Conservation (phyloP, 1,284 basidiomycete genomes). For the Takashimella tepidaria region DNA sequence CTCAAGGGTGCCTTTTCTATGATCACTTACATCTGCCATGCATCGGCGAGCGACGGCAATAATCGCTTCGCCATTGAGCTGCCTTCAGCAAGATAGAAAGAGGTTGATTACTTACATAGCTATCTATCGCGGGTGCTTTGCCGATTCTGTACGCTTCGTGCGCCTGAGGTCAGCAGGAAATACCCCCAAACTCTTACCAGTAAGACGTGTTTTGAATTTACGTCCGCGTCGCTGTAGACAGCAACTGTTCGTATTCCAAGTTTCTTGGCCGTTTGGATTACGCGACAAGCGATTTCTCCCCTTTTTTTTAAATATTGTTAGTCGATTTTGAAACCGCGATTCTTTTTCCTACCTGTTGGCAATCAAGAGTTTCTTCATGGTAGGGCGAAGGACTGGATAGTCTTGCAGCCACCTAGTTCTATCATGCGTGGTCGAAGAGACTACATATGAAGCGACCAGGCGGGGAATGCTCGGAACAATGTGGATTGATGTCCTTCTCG, state of each 20-base stretch:
- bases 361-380: not conserved
- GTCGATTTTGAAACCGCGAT: not conserved
- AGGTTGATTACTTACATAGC: constrained; percentile 62
- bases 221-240: constrained; percentile 84
- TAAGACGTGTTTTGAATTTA: constrained; percentile 68
- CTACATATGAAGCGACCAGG: not conserved
- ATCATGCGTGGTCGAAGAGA: not conserved
- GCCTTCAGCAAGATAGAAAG: not conserved
- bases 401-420: not conserved
- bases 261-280: constrained; percentile 81
- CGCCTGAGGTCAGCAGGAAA: constrained; percentile 55
- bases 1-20: too few species aligned
- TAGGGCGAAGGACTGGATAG: not conserved
- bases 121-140: constrained; percentile 77
- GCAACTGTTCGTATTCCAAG: constrained; percentile 87
- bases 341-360: not conserved
- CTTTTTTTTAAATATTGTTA: constrained; percentile 18
- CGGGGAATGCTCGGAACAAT: not conserved
- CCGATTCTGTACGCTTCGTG: constrained; percentile 94
- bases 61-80: constrained; percentile 85
- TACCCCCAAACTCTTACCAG: constrained; percentile 26
- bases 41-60: constrained; percentile 71
- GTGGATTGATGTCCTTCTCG: not conserved
- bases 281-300: constrained; percentile 91
- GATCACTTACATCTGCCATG: constrained; percentile 67